phyloP scores from a whole-genome alignment of 1,139 yeast species.

The Yueomyces sp. region DNA sequence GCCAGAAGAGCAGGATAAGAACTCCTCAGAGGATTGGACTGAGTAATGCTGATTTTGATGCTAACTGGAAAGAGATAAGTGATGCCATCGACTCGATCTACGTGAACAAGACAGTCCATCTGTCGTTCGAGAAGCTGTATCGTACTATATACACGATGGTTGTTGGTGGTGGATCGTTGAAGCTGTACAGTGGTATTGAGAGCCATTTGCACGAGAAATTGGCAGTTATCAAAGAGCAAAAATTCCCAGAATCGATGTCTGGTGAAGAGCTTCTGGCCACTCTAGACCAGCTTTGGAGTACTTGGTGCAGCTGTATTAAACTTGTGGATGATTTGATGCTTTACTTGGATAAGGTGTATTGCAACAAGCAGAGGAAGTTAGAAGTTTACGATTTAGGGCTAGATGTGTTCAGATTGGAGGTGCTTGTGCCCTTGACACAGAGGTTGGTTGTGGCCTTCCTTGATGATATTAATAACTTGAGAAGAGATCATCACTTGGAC shows the following conservation, averaged over 20 bases:
- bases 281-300: slow-evolving; percentile 54
- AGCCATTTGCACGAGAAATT: slow-evolving; percentile 32
- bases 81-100: slow-evolving; percentile 71
- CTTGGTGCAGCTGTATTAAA: slow-evolving; percentile 62
- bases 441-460: background rate
- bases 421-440: slow-evolving; percentile 23
- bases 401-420: slow-evolving; percentile 37
- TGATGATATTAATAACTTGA: slow-evolving; percentile 19
- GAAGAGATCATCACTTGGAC: background rate
- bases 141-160: slow-evolving; percentile 74
- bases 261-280: slow-evolving; percentile 32
- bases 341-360: slow-evolving; percentile 78
- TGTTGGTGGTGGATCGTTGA: slow-evolving; percentile 57
- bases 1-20: slow-evolving; percentile 30
- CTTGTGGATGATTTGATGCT: slow-evolving; percentile 76
- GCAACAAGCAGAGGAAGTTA: slow-evolving; percentile 56
- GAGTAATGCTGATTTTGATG: slow-evolving; percentile 20
- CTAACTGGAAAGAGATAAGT: slow-evolving; percentile 60
- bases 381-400: slow-evolving; percentile 69
- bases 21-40: slow-evolving; percentile 50
- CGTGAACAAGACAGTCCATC: slow-evolving; percentile 55
- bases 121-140: slow-evolving; percentile 79
- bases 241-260: slow-evolving; percentile 18
- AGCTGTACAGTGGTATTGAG: slow-evolving; percentile 33
- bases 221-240: slow-evolving; percentile 40